Percentiles rank a stretch among this genome's conserved stretches.
Evolutionary conservation across 2,329 filamentous ascomycete species (phyloP).

Genomic region (Sporothrix sp.): DNA sequence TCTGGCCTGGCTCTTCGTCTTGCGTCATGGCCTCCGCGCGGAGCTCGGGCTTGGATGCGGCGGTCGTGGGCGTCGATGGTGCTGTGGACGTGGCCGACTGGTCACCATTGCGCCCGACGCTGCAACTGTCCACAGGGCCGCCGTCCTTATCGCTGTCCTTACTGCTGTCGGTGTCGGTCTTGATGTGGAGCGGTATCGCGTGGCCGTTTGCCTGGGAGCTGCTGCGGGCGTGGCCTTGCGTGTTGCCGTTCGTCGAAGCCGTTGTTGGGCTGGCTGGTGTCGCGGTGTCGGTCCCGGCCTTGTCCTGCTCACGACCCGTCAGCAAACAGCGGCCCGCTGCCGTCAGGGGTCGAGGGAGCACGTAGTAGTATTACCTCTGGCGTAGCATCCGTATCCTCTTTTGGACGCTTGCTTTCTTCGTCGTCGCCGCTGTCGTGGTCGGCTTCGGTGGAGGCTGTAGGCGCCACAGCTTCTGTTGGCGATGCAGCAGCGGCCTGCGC

Average conservation of each 20-base stretch:
- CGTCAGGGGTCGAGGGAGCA: not conserved
- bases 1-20: not conserved
- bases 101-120: constrained; percentile 17
- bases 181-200: not conserved
- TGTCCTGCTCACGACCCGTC: constrained; percentile 14
- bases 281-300: constrained; percentile 18
- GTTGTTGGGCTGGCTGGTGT: constrained; percentile 13
- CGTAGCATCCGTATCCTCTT: constrained; percentile 3
- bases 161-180: constrained; percentile 19
- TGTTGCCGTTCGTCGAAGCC: constrained; percentile 8
- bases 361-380: constrained; percentile 1
- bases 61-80: constrained; percentile 26
- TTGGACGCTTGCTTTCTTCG: not conserved
- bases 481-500: constrained; percentile 17
- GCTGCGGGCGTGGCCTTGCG: constrained; percentile 13
- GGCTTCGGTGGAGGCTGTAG: constrained; percentile 10
- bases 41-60: not conserved
- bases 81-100: constrained; percentile 15
- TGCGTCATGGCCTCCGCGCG: constrained; percentile 27
- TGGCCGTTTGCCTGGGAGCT: constrained; percentile 18
- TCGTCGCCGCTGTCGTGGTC: constrained; percentile 19
- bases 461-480: constrained; percentile 6
- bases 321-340: not conserved
- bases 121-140: constrained; percentile 18
- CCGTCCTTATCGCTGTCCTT: constrained; percentile 28